phyloP scores from a whole-genome alignment of 192 early-diverging fungal species.

The Coemansia sp. region DNA sequence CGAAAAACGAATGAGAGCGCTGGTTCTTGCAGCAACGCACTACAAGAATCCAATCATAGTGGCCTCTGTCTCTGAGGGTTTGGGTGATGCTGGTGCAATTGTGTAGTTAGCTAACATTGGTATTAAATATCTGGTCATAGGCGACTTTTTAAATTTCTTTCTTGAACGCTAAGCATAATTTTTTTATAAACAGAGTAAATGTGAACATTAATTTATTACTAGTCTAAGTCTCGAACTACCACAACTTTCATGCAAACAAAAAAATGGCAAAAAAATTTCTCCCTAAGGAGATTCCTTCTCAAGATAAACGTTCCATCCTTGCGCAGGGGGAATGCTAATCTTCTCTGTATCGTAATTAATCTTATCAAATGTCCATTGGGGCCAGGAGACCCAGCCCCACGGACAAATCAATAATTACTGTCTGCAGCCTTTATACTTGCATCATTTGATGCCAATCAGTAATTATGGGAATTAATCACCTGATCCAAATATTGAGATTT shows the following conservation, averaged over 20 bases:
- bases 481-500: neutral
- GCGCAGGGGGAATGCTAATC: constrained; percentile 39
- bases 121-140: no score
- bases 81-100: neutral
- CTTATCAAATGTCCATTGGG: constrained; percentile 43
- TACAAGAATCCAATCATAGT: neutral
- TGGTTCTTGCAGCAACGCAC: constrained; percentile 77
- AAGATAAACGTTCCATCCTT: constrained; percentile 49
- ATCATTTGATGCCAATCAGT: neutral
- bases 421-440: neutral
- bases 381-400: neutral
- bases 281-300: constrained; percentile 39
- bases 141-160: no score
- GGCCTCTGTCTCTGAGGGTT: constrained; percentile 3
- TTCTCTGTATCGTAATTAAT: constrained; percentile 51
- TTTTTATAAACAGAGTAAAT: neutral
- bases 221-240: no score
- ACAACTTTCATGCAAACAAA: neutral
- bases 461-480: neutral
- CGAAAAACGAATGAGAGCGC: constrained; percentile 81
- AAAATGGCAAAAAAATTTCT: constrained; percentile 7
- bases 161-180: neutral
- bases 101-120: neutral
- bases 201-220: neutral
- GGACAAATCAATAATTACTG: neutral